Evolutionary conservation across 495 filamentous ascomycete species (phyloP).

Genomic region (Immersiella caudata): DNA sequence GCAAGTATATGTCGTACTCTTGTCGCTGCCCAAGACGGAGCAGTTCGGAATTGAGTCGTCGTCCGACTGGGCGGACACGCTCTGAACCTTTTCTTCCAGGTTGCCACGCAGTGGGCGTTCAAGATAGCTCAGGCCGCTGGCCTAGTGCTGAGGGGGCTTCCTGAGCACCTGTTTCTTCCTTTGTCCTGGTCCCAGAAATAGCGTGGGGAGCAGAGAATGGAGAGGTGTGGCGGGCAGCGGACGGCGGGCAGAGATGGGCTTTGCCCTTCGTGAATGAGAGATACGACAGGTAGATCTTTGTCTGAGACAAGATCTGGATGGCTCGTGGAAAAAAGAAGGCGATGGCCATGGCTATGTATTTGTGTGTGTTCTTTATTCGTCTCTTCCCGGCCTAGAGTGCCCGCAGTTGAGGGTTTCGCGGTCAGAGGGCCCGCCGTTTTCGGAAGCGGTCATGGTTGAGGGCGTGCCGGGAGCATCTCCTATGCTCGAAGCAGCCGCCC

Average conservation of each 20-base stretch:
- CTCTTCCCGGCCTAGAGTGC: not conserved
- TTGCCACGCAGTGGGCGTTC: not conserved
- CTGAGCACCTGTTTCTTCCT: conserved; percentile 3
- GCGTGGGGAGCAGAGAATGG: conserved; percentile 9
- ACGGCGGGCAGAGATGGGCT: conserved; percentile 23
- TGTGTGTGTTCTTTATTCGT: conserved; percentile 39
- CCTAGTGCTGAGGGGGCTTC: not conserved
- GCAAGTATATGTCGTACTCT: conserved; percentile 8
- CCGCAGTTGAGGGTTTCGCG: conserved; percentile 19
- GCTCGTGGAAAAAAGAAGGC: conserved; percentile 26
- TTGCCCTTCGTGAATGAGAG: conserved; percentile 31
- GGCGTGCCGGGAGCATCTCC: not conserved
- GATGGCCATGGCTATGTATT: conserved; percentile 31
- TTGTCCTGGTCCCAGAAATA: conserved; percentile 16
- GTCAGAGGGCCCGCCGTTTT: conserved; percentile 30
- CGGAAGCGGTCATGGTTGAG: conserved; percentile 30
- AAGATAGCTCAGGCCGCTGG: not conserved
- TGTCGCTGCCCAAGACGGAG: not conserved
- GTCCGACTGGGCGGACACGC: not conserved
- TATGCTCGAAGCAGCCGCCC: not conserved
- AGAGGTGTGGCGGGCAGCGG: conserved; percentile 2
- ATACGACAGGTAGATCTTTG: conserved; percentile 30
- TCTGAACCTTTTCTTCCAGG: not conserved
- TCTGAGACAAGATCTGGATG: conserved; percentile 32
- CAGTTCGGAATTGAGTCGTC: not conserved